These are phyloP conservation scores for Mitragyna speciosa DNA, from an alignment of 257 asterid species.

Conservation along the genomic window DNA sequence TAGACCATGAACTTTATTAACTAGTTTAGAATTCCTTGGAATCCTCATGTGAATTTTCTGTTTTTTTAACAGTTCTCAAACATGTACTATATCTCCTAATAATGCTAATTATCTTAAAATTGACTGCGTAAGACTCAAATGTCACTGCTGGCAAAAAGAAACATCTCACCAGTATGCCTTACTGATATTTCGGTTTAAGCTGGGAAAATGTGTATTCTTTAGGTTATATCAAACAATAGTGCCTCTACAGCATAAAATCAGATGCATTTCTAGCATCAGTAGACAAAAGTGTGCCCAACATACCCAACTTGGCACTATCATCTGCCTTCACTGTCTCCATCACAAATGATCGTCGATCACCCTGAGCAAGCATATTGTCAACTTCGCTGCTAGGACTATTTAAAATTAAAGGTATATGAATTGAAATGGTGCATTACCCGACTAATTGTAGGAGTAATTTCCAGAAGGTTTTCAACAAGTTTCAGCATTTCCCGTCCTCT, in stretches of 20 bases:
- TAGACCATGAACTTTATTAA: too few relatives aligned
- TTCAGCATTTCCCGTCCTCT: constrained; percentile 92
- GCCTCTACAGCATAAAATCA: not conserved
- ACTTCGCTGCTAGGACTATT: not conserved
- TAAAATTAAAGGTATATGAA: not conserved
- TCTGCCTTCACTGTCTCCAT: constrained; percentile 95
- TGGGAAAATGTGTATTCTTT: not conserved
- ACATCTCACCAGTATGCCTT: not conserved
- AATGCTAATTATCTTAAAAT: too few relatives aligned
- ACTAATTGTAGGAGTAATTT: constrained; percentile 83
- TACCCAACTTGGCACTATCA: constrained; percentile 88
- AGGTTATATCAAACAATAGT: not conserved
- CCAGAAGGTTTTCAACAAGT: constrained; percentile 86
- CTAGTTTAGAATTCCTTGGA: too few relatives aligned
- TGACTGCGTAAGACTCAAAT: too few relatives aligned
- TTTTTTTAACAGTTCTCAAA: not conserved
- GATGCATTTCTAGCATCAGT: not conserved
- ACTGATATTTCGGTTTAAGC: not conserved
- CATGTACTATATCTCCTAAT: not conserved
- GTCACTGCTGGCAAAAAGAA: not conserved
- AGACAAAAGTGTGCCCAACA: not conserved
- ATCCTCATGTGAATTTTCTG: too few relatives aligned
- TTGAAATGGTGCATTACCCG: constrained; percentile 41
- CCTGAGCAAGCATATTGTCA: constrained; percentile 41
- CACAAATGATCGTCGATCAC: constrained; percentile 84